Evolutionary conservation across 371 early-diverging fungal genomes (phyloP).

Genomic region (Caulochytrium protostelioides): DNA sequence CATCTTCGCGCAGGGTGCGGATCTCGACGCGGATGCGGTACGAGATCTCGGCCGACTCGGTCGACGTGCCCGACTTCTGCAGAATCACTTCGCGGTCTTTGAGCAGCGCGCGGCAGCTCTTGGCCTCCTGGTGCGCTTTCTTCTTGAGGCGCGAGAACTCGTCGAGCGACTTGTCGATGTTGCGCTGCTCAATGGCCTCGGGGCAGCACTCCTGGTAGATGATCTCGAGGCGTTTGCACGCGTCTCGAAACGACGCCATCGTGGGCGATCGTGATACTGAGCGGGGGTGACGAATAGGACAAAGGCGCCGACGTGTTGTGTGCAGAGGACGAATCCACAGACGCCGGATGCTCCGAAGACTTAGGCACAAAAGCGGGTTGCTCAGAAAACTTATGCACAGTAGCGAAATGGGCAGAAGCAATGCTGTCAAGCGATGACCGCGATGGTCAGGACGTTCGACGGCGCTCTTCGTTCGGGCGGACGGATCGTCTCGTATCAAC

Average conservation of each 20-base stretch:
- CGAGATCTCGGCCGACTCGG: conserved; percentile 28
- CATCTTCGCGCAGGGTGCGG: conserved; percentile 14
- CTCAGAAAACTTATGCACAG: no score
- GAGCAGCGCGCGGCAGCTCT: conserved; percentile 14
- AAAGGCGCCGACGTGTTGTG: no score
- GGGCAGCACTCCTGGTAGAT: conserved; percentile 28
- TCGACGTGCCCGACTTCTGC: conserved; percentile 15
- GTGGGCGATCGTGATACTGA: conserved; percentile 2
- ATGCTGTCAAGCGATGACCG: no score
- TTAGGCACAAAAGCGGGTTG: no score
- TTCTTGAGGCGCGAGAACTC: conserved; percentile 25
- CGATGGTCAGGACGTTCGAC: no score
- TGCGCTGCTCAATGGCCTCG: conserved; percentile 13
- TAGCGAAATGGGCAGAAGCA: no score
- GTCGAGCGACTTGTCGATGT: conserved; percentile 10
- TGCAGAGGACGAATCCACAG: no score
- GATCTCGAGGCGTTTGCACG: conserved; percentile 23
- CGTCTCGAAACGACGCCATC: conserved; percentile 25
- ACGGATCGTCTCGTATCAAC: no score
- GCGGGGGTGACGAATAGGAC: no score
- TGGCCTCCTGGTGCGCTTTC: conserved; percentile 20
- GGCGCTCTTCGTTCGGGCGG: no score
- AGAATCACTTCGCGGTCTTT: conserved; percentile 21
- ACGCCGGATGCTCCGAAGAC: no score
- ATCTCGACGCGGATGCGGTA: conserved; percentile 25